Evolutionary conservation across 2,329 filamentous ascomycete species (phyloP).

Genomic region (Ceratocystis alfenasii): DNA sequence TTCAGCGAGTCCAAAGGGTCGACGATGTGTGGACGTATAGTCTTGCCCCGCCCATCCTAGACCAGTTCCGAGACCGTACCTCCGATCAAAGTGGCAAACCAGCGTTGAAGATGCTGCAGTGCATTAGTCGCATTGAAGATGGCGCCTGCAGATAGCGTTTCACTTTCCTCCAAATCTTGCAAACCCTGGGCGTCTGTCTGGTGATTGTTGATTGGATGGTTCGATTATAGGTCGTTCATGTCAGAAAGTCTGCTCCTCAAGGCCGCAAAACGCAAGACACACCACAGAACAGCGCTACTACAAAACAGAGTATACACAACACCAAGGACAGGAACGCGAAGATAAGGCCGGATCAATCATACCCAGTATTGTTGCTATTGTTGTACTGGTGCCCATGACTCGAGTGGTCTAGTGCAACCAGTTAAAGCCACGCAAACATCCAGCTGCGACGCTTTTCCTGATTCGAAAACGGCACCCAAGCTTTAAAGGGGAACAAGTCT

Average conservation of each 20-base stretch:
- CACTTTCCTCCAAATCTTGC: neutral
- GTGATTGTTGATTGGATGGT: neutral
- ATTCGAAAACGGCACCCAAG: neutral
- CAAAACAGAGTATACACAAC: too few relatives aligned
- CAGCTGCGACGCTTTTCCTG: neutral
- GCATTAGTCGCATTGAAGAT: neutral
- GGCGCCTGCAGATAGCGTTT: neutral
- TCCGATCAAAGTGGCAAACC: neutral
- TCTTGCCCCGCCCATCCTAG: too few relatives aligned
- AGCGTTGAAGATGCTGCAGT: neutral
- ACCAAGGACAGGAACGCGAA: too few relatives aligned
- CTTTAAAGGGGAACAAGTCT: neutral
- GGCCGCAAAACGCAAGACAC: neutral
- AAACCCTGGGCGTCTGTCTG: too few relatives aligned
- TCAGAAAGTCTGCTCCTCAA: neutral
- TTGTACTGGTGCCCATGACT: neutral
- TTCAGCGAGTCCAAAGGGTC: too few relatives aligned
- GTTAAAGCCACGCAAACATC: neutral
- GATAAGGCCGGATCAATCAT: neutral
- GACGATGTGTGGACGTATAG: too few relatives aligned
- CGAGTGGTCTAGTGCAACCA: neutral
- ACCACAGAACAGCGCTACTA: too few relatives aligned
- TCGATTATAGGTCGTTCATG: neutral
- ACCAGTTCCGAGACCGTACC: too few relatives aligned
- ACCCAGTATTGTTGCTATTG: neutral